phyloP scores from a whole-genome alignment of 2,329 filamentous ascomycete genomes.

The Penicillium sp. region DNA sequence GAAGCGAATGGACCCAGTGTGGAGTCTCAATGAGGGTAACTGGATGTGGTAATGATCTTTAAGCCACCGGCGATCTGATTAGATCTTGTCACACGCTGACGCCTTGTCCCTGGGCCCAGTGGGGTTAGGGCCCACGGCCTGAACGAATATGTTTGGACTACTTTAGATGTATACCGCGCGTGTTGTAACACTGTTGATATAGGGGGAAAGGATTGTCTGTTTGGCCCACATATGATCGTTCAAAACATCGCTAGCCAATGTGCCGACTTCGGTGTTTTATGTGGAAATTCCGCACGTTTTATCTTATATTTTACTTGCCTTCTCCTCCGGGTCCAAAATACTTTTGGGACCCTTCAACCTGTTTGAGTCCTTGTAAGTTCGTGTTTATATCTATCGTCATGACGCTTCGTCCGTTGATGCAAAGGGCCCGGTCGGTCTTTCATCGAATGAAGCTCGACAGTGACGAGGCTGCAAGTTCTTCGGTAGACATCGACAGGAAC shows the following conservation, averaged over 20 bases:
- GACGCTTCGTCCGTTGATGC: conserved; percentile 6
- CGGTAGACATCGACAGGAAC: background rate
- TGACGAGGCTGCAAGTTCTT: conserved; percentile 1
- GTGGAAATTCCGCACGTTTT: background rate
- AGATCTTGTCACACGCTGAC: conserved; percentile 2
- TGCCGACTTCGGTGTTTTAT: conserved; percentile 1
- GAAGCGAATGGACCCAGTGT: background rate
- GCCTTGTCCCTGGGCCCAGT: background rate
- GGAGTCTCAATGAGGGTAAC: background rate
- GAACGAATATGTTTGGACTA: conserved; percentile 1
- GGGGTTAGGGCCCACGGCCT: background rate
- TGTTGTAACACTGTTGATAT: background rate
- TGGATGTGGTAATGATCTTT: background rate
- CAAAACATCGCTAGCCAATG: background rate
- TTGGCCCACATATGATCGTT: background rate
- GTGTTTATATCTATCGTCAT: background rate
- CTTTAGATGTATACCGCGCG: background rate
- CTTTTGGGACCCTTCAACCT: background rate
- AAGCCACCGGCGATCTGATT: conserved; percentile 6
- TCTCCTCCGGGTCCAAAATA: background rate
- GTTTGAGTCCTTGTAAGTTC: background rate
- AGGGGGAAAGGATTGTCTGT: conserved; percentile 1
- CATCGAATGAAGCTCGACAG: conserved; percentile 1
- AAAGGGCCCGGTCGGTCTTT: conserved; percentile 8
- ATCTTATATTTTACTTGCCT: background rate